Base-by-base conservation (phyloP, 768 basidiomycete genomes). In the Mycena pura region DNA sequence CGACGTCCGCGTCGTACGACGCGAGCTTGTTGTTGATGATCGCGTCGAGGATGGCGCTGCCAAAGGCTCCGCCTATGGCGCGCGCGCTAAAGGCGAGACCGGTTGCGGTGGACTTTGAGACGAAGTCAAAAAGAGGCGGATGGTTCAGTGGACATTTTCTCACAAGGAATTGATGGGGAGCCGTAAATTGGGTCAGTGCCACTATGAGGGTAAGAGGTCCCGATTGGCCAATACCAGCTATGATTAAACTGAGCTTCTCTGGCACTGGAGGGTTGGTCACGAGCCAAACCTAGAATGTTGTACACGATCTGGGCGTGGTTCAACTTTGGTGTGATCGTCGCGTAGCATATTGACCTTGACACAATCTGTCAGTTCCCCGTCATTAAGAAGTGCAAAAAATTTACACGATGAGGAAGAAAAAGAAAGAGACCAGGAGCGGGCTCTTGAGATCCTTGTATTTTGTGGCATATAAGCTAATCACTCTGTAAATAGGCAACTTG, bases 21-120 rank as follows among this genome's bases (percentile, higher is more conserved):
- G 53, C 59, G 36, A 67, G 66, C 22, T 67, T 67, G 41, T 57
- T 63, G 51, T 67, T 67, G 62, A 67, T 67, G 28, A 67, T 67
- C 8, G 66, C 66, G 46, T 67, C 55, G 17, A 67, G 55, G 32
- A 67, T 64, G 15, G 66, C 66, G 51, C 58, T 60, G 11, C 66
- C 66, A 22, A 67, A 67, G 3, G 66, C 66, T 9, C 66, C 66
- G n/a, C 66, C 66, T 10, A 67, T 67, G 10, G 66, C 66, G 4
- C 66, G 53, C 2, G 66, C 66, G 27, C 62, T 63, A 51, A 67
- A 67, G 17, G 66, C 66, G 8, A 67, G 59, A 7, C 66, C 66
- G 8, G 66, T 67, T 17, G 66, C 66, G 24, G 66, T 67, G 9
- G 66, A 67, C 65, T 64, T n/a, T 9, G 14, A 29, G 27, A 40